Conservation (phyloP, 495 filamentous ascomycete genomes). For the Xylaria intraflava region DNA sequence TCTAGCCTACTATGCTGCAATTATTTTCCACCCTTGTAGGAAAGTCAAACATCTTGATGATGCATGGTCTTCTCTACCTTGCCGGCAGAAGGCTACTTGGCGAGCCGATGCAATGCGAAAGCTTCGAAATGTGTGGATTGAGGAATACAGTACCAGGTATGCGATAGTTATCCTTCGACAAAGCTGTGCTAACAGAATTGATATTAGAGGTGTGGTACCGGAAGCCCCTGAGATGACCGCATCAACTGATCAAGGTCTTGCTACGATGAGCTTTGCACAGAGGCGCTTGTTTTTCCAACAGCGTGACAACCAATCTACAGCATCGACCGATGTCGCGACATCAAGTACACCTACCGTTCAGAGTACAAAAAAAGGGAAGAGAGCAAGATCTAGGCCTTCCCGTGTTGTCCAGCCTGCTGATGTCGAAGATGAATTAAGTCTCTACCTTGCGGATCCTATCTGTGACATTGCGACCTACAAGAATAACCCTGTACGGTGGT, state of each 20-base stretch:
- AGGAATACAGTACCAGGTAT: not conserved
- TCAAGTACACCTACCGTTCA: not conserved
- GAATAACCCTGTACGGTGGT: not conserved
- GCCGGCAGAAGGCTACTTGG: not conserved
- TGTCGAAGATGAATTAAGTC: not conserved
- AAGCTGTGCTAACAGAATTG: too few species aligned
- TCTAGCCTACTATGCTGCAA: not conserved
- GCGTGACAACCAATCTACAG: not conserved
- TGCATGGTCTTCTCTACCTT: not conserved
- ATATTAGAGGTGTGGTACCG: too few species aligned
- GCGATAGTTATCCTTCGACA: too few species aligned
- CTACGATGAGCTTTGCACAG: not conserved
- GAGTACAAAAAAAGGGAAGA: not conserved
- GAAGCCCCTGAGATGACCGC: not conserved
- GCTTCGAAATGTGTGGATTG: not conserved
- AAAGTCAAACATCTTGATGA: not conserved
- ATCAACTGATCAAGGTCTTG: not conserved
- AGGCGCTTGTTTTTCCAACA: not conserved
- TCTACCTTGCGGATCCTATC: not conserved
- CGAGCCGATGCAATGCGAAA: not conserved
- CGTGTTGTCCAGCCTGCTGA: not conserved
- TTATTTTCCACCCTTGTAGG: not conserved
- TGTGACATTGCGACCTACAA: not conserved
- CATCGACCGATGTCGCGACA: not conserved
- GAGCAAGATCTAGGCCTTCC: not conserved